A percentile compares a stretch with the other conserved stretches of the same genome.
Conservation (phyloP, 768 basidiomycete genomes). For the Boletus sp. region DNA sequence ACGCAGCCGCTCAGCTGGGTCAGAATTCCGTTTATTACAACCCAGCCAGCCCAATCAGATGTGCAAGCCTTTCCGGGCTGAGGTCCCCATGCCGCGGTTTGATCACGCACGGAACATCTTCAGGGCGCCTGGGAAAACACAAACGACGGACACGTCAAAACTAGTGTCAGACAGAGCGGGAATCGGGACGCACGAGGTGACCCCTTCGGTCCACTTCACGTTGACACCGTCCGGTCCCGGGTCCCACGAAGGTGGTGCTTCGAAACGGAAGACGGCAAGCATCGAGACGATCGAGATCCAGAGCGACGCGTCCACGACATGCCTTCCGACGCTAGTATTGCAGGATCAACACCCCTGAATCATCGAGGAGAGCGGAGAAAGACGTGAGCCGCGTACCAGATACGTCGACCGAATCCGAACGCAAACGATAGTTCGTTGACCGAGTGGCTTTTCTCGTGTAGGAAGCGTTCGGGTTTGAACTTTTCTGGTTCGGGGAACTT, state of each 20-base stretch:
- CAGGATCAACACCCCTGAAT: neutral
- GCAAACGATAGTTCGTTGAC: no score
- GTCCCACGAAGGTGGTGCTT: no score
- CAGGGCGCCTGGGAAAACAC: conserved; percentile 5
- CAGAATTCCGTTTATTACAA: neutral
- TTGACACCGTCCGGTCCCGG: no score
- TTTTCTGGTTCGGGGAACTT: conserved; percentile 18
- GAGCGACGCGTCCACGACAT: conserved; percentile 39
- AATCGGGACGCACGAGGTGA: neutral
- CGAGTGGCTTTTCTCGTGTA: conserved; percentile 15
- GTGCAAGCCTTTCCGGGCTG: neutral
- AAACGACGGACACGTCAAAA: no score
- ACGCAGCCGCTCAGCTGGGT: neutral
- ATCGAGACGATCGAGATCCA: conserved; percentile 25
- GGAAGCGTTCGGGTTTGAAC: conserved; percentile 40
- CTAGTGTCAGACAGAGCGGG: no score
- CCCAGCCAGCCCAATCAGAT: no score
- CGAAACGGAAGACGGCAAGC: conserved; percentile 10
- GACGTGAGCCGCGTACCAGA: conserved; percentile 1
- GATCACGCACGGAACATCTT: neutral
- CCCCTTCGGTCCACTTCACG: no score
- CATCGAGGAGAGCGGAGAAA: neutral
- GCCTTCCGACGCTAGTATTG: conserved; percentile 37
- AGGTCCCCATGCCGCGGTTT: conserved; percentile 1
- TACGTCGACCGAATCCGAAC: conserved; percentile 38